Percentiles rank a stretch among this genome's conserved stretches.
These are phyloP conservation scores for Dipodascus geniculatus DNA, from an alignment of 805 yeast species.

Conservation along the genomic window DNA sequence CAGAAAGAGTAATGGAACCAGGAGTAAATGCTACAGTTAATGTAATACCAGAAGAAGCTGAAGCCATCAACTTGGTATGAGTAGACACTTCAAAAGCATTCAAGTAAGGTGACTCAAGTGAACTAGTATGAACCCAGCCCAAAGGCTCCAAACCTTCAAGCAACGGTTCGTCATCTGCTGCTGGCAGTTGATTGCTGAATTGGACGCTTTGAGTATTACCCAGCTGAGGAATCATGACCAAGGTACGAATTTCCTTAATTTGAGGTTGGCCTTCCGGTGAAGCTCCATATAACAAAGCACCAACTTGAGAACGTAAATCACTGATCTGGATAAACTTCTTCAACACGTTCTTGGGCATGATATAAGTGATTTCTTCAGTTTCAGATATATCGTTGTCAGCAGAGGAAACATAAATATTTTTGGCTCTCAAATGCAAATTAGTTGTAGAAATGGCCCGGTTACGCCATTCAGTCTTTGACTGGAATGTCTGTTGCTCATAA, in stretches of 20 bases:
- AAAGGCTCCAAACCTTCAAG: constrained; percentile 57
- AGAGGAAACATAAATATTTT: constrained; percentile 60
- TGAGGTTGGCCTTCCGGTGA: constrained; percentile 60
- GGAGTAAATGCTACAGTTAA: constrained; percentile 63
- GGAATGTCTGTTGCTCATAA: constrained; percentile 75
- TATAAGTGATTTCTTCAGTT: constrained; percentile 48
- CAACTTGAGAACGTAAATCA: constrained; percentile 73
- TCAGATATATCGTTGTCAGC: constrained; percentile 38
- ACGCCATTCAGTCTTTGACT: constrained; percentile 87
- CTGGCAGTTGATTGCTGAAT: constrained; percentile 39
- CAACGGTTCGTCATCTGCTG: constrained; percentile 25
- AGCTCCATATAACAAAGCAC: constrained; percentile 69
- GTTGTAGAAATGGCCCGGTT: constrained; percentile 70
- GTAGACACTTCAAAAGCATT: constrained; percentile 61
- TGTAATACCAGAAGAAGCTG: constrained; percentile 39
- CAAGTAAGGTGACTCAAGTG: constrained; percentile 50
- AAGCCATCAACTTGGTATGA: constrained; percentile 33
- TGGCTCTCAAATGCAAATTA: constrained; percentile 59
- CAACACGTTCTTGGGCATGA: constrained; percentile 73
- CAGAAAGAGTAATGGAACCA: constrained; percentile 72
- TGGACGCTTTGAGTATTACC: constrained; percentile 60
- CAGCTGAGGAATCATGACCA: constrained; percentile 79
- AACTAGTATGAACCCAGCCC: constrained; percentile 93
- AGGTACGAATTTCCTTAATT: constrained; percentile 64
- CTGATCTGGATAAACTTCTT: constrained; percentile 68